Conservation (phyloP, 768 basidiomycete genomes). For the Phaeolepiota aurea region DNA sequence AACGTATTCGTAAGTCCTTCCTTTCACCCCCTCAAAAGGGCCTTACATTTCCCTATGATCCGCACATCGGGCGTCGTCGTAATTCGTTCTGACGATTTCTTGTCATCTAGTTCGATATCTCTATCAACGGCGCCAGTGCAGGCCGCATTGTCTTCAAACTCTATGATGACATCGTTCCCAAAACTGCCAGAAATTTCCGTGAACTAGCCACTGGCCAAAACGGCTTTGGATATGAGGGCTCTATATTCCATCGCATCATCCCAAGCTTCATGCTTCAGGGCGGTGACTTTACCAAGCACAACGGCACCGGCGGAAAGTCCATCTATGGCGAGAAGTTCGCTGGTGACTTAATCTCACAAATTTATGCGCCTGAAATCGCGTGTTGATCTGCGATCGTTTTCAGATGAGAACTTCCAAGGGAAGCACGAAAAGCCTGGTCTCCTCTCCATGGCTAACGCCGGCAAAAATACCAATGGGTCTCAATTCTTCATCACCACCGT, state of each 20-base stretch:
- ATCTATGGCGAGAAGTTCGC: slow-evolving; percentile 66
- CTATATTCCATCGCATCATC: slow-evolving; percentile 76
- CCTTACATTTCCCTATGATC: too few species aligned
- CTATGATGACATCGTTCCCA: slow-evolving; percentile 71
- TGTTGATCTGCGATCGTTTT: slow-evolving; percentile 1
- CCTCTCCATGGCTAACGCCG: slow-evolving; percentile 78
- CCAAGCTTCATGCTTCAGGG: slow-evolving; percentile 85
- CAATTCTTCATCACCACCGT: slow-evolving; percentile 90
- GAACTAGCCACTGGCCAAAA: slow-evolving; percentile 73
- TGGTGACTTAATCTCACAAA: slow-evolving; percentile 29
- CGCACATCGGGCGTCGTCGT: too few species aligned
- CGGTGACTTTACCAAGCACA: slow-evolving; percentile 67
- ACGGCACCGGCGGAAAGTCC: slow-evolving; percentile 77
- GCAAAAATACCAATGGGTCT: slow-evolving; percentile 77
- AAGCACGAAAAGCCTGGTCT: slow-evolving; percentile 67
- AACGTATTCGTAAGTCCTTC: slow-evolving; percentile 29
- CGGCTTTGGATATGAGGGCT: slow-evolving; percentile 67
- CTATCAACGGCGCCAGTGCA: slow-evolving; percentile 25
- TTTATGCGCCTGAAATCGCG: neutral
- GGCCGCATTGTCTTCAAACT: slow-evolving; percentile 81
- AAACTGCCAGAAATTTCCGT: slow-evolving; percentile 79
- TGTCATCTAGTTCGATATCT: slow-evolving; percentile 56
- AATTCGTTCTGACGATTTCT: too few species aligned
- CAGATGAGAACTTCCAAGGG: slow-evolving; percentile 79
- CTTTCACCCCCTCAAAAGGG: neutral